phyloP scores from a whole-genome alignment of 2,329 filamentous ascomycete species.

The Penicillium sp. region DNA sequence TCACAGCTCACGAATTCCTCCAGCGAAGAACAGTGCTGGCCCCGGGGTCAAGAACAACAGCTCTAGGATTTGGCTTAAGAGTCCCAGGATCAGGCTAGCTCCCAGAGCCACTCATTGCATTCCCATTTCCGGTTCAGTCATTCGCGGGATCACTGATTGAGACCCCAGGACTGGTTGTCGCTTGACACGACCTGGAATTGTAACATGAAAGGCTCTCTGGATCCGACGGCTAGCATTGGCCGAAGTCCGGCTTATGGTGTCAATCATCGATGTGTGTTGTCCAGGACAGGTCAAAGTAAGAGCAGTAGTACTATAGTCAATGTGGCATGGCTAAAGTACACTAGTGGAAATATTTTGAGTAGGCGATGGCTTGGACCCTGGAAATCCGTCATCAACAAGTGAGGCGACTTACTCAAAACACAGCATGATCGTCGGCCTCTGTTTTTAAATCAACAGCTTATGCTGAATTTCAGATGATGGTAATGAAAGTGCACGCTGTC shows the following conservation, averaged over 20 bases:
- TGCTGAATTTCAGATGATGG: background rate
- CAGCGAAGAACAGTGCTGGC: background rate
- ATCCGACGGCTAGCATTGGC: no score
- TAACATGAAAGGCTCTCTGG: no score
- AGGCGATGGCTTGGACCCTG: background rate
- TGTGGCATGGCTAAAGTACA: background rate
- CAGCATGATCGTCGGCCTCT: background rate
- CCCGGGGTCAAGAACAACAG: background rate
- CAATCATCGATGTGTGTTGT: no score
- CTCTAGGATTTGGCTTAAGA: background rate
- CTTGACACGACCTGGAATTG: no score
- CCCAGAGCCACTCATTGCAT: background rate
- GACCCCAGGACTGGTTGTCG: background rate
- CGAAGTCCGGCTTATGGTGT: no score
- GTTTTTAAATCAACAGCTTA: background rate
- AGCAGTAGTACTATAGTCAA: background rate
- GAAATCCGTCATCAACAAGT: background rate
- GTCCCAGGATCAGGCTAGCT: background rate
- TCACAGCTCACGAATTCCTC: background rate
- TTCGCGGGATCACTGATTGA: background rate
- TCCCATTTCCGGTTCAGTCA: background rate
- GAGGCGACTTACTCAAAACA: background rate
- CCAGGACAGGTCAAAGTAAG: no score
- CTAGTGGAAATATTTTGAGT: background rate
- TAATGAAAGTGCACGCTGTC: no score